Percentiles rank a stretch among this genome's conserved stretches.
Conservation (phyloP, 169 alveolate genomes). For the Plasmodium ovale region DNA sequence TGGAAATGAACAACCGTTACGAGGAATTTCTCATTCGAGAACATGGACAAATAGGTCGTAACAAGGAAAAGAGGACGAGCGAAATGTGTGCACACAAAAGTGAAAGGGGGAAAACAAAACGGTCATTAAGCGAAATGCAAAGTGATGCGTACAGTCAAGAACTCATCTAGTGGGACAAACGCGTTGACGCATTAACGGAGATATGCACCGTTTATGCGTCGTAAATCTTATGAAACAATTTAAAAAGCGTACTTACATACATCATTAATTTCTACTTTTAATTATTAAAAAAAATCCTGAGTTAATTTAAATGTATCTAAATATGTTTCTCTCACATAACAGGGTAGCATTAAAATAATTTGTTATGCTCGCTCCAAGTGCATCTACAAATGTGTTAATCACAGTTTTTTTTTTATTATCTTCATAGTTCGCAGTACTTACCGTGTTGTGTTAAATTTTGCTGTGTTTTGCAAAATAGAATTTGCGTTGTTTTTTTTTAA, state of each 20-base stretch:
- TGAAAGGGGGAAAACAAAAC: no score
- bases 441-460: no score
- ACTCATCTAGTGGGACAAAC: no score
- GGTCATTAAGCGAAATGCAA: no score
- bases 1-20: no score
- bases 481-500: conserved; percentile 17
- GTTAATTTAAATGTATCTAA: not conserved
- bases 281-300: conserved; percentile 7
- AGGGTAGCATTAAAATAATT: not conserved
- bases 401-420: conserved; percentile 7
- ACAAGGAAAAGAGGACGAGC: no score
- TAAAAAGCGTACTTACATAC: not conserved
- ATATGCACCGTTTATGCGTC: not conserved
- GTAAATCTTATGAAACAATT: conserved; percentile 13
- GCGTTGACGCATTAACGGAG: not conserved
- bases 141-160: no score
- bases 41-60: no score
- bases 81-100: no score
- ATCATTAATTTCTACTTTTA: not conserved
- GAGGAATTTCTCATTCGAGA: no score
- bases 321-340: no score
- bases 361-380: not conserved
- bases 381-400: not conserved
- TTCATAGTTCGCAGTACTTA: no score
- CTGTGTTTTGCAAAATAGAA: not conserved